Percentiles rank a stretch among this genome's conserved stretches.
phyloP scores from a whole-genome alignment of 768 basidiomycete species.

The Hericium rajendrae region DNA sequence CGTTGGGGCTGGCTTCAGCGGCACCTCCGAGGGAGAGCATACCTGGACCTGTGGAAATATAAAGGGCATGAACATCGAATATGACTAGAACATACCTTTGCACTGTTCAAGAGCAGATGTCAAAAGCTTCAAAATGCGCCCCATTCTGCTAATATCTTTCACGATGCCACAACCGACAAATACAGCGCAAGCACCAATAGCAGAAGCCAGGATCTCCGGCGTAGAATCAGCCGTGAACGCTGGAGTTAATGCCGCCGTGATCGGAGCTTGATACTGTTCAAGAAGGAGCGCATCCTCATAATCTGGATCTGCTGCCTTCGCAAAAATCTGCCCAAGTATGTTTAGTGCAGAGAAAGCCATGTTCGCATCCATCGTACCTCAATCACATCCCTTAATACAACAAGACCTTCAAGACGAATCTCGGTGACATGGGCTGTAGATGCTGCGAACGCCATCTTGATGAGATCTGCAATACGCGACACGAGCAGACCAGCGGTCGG shows the following conservation, averaged over 20 bases:
- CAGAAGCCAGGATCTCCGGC: slow-evolving; percentile 88
- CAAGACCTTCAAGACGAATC: slow-evolving; percentile 83
- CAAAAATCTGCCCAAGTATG: slow-evolving; percentile 56
- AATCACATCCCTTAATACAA: slow-evolving; percentile 87
- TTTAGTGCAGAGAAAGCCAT: background rate
- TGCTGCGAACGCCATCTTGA: slow-evolving; percentile 97
- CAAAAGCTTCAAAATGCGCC: slow-evolving; percentile 82
- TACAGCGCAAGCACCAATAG: slow-evolving; percentile 86
- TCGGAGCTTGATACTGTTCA: slow-evolving; percentile 97
- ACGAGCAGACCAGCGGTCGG: slow-evolving; percentile 59
- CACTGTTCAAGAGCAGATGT: slow-evolving; percentile 85
- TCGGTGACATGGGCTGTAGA: slow-evolving; percentile 95
- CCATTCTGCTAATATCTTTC: slow-evolving; percentile 86
- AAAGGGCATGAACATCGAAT: background rate
- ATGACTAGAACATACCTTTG: slow-evolving; percentile 44
- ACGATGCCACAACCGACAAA: slow-evolving; percentile 95
- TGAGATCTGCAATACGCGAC: slow-evolving; percentile 82
- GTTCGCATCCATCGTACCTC: slow-evolving; percentile 41
- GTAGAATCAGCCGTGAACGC: slow-evolving; percentile 94
- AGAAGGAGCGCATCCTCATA: slow-evolving; percentile 84
- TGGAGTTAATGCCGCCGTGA: slow-evolving; percentile 93
- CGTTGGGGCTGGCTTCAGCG: slow-evolving; percentile 83
- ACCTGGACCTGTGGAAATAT: slow-evolving; percentile 49
- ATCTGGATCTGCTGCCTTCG: slow-evolving; percentile 80
- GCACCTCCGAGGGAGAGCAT: slow-evolving; percentile 82